These are phyloP conservation scores for Pythium monospermum DNA, from an alignment of 352 stramenopile species.

Conservation along the genomic window DNA sequence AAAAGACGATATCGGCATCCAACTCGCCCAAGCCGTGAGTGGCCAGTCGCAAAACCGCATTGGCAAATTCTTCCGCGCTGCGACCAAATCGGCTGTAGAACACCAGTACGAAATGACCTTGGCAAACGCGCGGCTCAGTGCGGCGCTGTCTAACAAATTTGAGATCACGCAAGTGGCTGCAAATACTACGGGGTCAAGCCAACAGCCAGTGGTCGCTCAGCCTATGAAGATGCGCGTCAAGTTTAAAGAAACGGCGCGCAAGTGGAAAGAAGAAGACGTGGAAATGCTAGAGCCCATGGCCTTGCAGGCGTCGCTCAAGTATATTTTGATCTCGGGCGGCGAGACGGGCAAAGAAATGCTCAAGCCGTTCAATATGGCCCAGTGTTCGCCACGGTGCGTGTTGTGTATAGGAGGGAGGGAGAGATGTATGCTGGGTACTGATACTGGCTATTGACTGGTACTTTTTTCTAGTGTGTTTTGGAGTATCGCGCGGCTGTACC, in stretches of 20 bases:
- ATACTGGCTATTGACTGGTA: too few relatives aligned
- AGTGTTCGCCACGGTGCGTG: slow-evolving; percentile 61
- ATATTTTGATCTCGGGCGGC: slow-evolving; percentile 72
- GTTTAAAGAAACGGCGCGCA: slow-evolving; percentile 78
- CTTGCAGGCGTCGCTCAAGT: slow-evolving; percentile 73
- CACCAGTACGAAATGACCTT: slow-evolving; percentile 77
- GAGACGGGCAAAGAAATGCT: slow-evolving; percentile 84
- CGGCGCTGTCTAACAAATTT: slow-evolving; percentile 55
- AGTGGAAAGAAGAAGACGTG: slow-evolving; percentile 79
- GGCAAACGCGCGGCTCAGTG: slow-evolving; percentile 68
- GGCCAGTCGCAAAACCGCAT: slow-evolving; percentile 42
- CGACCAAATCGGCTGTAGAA: slow-evolving; percentile 70
- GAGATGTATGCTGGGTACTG: too few relatives aligned
- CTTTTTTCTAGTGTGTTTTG: slow-evolving; percentile 73
- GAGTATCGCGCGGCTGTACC: slow-evolving; percentile 74
- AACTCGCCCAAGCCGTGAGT: slow-evolving; percentile 62
- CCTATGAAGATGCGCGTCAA: slow-evolving; percentile 49
- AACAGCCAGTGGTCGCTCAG: too few relatives aligned
- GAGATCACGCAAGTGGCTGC: slow-evolving; percentile 39
- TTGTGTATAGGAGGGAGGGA: background rate
- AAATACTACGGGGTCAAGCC: slow-evolving; percentile 6
- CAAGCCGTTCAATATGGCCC: slow-evolving; percentile 89
- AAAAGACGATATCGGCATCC: slow-evolving; percentile 71
- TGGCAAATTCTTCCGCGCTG: slow-evolving; percentile 75
- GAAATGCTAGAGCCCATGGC: slow-evolving; percentile 59